phyloP scores from a whole-genome alignment of 768 basidiomycete species.

The Paxillus involutus region DNA sequence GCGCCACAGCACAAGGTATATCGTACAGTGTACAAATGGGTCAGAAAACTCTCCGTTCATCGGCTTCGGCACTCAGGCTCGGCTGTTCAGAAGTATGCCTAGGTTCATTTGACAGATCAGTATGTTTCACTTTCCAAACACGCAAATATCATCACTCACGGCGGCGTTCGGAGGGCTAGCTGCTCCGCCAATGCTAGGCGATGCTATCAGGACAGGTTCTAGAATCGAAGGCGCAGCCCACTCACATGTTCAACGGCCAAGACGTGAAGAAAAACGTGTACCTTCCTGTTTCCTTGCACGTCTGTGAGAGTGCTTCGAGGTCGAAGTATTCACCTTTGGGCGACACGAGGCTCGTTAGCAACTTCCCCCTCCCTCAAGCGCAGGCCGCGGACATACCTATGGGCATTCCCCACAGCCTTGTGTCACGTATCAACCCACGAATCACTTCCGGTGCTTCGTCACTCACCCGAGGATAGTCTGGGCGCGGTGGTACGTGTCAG shows the following conservation, averaged over 20 bases:
- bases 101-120: constrained; percentile 4
- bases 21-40: no score
- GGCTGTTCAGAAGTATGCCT: constrained; percentile 29
- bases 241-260: constrained; percentile 73
- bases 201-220: neutral
- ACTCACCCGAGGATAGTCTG: constrained; percentile 63
- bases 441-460: neutral
- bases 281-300: constrained; percentile 55
- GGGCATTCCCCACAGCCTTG: constrained; percentile 71
- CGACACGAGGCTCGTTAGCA: neutral
- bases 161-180: constrained; percentile 74
- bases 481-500: constrained; percentile 4
- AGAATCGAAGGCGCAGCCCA: constrained; percentile 8
- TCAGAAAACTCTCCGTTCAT: no score
- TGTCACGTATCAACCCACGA: neutral
- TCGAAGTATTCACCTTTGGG: constrained; percentile 67
- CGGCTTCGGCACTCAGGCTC: no score
- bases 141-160: constrained; percentile 38
- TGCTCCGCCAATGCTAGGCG: constrained; percentile 55
- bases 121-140: neutral
- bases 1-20: no score
- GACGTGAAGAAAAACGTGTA: constrained; percentile 79
- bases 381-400: constrained; percentile 45
- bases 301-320: constrained; percentile 57
- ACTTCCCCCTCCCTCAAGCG: neutral